Percentiles rank a stretch among this genome's conserved stretches.
These are phyloP conservation scores for Penicillium herquei DNA, from an alignment of 495 filamentous ascomycete genomes.

Conservation along the genomic window DNA sequence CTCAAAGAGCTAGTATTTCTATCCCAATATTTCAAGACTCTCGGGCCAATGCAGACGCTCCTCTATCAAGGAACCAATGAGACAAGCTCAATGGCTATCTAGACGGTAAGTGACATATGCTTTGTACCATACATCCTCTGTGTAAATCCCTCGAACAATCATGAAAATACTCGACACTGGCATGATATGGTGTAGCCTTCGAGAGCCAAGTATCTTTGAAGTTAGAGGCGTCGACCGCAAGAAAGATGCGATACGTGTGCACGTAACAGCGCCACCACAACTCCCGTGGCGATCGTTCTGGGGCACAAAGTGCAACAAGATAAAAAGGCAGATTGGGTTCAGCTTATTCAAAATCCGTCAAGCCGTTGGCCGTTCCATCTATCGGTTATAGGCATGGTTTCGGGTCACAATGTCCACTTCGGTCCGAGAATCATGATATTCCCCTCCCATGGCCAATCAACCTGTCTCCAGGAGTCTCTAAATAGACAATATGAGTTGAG, in stretches of 20 bases:
- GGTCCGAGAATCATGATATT: background rate
- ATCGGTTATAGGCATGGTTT: background rate
- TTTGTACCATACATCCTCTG: too few species aligned
- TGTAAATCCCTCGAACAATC: too few species aligned
- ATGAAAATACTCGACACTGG: too few species aligned
- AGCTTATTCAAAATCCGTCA: slow-evolving; percentile 5
- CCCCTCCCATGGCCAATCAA: background rate
- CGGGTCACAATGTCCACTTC: background rate
- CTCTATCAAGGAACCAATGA: background rate
- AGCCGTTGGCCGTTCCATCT: slow-evolving; percentile 3
- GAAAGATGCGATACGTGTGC: too few species aligned
- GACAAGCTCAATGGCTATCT: too few species aligned
- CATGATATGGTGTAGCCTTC: too few species aligned
- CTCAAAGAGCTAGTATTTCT: too few species aligned
- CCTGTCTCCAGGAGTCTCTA: background rate
- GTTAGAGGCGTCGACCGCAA: too few species aligned
- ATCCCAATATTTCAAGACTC: background rate
- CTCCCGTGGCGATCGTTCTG: background rate
- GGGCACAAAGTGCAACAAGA: slow-evolving; percentile 3
- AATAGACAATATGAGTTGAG: background rate
- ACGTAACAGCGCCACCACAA: background rate
- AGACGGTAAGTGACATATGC: too few species aligned
- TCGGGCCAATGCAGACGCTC: background rate
- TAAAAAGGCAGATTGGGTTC: background rate
- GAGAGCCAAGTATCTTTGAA: too few species aligned